Conservation (phyloP, 2,329 filamentous ascomycete species). For the Ustulina deusta region DNA sequence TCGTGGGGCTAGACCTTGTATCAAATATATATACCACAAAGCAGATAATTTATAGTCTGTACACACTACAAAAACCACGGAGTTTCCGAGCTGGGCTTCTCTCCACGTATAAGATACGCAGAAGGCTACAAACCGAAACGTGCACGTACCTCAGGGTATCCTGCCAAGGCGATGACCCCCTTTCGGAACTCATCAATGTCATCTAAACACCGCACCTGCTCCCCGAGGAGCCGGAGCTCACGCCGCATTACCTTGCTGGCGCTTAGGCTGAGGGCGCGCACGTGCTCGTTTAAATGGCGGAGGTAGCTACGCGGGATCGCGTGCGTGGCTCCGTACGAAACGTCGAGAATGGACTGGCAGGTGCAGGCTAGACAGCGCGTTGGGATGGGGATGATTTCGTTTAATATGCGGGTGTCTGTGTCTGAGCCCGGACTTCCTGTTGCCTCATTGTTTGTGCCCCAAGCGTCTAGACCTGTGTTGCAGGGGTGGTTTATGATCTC, state of each 20-base stretch:
- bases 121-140: neutral
- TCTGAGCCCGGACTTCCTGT: neutral
- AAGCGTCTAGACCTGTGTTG: neutral
- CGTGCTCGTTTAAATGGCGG: neutral
- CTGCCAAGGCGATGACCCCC: conserved; percentile 6
- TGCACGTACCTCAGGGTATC: conserved; percentile 3
- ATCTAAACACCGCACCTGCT: neutral
- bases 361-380: conserved; percentile 33
- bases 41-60: neutral
- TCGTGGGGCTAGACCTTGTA: neutral
- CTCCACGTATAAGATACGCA: neutral
- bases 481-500: conserved; percentile 5
- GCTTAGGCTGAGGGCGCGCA: neutral
- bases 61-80: neutral
- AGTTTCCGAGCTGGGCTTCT: neutral
- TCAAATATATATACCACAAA: neutral
- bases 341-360: conserved; percentile 26
- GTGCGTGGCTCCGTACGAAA: neutral
- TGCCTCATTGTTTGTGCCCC: conserved; percentile 16
- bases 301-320: conserved; percentile 16
- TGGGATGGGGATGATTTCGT: conserved; percentile 15
- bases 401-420: neutral
- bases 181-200: conserved; percentile 14
- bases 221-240: neutral
- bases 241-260: neutral